Base-by-base conservation (phyloP, 225 moss, liverwort and hornwort genomes). In the Thuidium tamariscinum region DNA sequence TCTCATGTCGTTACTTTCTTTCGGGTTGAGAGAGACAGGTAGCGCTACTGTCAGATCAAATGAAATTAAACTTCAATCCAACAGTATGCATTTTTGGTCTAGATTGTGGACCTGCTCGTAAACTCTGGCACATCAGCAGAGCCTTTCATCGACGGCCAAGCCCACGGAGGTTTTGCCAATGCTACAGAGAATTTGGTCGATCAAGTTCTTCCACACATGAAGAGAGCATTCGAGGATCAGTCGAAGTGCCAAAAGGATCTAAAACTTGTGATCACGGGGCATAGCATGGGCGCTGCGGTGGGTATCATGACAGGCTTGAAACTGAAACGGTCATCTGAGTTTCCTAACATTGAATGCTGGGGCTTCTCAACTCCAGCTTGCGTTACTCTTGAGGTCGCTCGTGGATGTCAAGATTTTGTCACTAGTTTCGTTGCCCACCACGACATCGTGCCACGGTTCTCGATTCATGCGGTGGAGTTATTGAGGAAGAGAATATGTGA, bases 221-320 rank as follows among this genome's bases (percentile, higher is more conserved):
- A 93, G 79, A 93, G 94, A 84, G 99, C 95, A 2, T 97, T 99
- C 67, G 91, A 92, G 79, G 94, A 93, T 11, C 93, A 95, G 36
- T 83, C 88, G 34, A 89, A 92, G 55, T 74, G 78, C 20, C 94
- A 95, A 57, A 85, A 90, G 61, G 88, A 94, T 48, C 46, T 95
- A 54, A 97, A 96, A 79, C 92, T 99, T 30, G 93, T 99, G 61
- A 90, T 99, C 48, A 90, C 92, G 32, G 99, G 99, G 19, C 99
- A 99, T 57, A 97, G 96, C 88, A 92, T 99, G 97, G 99, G 99
- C 63, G 99, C 95, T 56, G 96, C 97, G 7, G 96, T 99, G 39
- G 99, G 96, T 48, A 86, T 93, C 42, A 91, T 99, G 92, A 73
- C 90, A 30, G 94, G 88, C 16, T 70, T 99, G 69, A 89, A 86